Conservation (phyloP, 768 basidiomycete genomes). For the Hypholoma sublateritium region DNA sequence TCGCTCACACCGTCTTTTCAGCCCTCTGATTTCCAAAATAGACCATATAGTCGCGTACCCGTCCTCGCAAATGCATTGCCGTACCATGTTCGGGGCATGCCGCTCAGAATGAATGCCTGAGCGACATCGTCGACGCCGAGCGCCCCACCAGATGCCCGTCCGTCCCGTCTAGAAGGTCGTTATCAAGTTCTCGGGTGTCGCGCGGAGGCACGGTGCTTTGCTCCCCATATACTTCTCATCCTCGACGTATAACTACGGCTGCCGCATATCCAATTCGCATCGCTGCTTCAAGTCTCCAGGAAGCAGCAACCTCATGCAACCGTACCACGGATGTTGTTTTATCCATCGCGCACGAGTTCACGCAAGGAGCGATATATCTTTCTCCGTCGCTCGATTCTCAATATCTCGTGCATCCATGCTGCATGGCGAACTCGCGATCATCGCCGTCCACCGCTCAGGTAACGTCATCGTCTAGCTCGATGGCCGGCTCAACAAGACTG, state of each 20-base stretch:
- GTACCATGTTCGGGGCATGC: background rate
- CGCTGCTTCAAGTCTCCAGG: slow-evolving; percentile 69
- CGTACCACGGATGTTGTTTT: slow-evolving; percentile 53
- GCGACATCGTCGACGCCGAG: slow-evolving; percentile 99
- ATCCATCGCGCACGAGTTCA: slow-evolving; percentile 49
- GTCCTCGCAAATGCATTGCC: slow-evolving; percentile 69
- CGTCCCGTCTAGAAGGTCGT: slow-evolving; percentile 97
- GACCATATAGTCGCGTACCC: slow-evolving; percentile 84
- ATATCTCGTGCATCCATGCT: slow-evolving; percentile 52
- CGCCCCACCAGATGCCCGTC: slow-evolving; percentile 97
- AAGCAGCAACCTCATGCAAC: slow-evolving; percentile 56
- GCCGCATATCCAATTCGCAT: slow-evolving; percentile 54
- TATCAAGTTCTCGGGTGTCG: slow-evolving; percentile 95
- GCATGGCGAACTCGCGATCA: slow-evolving; percentile 99
- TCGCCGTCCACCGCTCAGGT: slow-evolving; percentile 97
- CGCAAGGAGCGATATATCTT: slow-evolving; percentile 50
- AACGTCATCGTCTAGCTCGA: slow-evolving; percentile 99
- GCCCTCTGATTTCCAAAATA: slow-evolving; percentile 24
- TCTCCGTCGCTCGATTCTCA: slow-evolving; percentile 5
- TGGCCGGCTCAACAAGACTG: slow-evolving; percentile 98
- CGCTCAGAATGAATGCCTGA: slow-evolving; percentile 58
- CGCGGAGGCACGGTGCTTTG: slow-evolving; percentile 94
- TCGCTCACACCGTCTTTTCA: slow-evolving; percentile 36
- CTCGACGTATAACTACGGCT: slow-evolving; percentile 87
- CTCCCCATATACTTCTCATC: background rate